Percentiles rank a stretch among this genome's conserved stretches.
phyloP scores from a whole-genome alignment of 1,284 basidiomycete species.

The Ceratobasidium sp. region DNA sequence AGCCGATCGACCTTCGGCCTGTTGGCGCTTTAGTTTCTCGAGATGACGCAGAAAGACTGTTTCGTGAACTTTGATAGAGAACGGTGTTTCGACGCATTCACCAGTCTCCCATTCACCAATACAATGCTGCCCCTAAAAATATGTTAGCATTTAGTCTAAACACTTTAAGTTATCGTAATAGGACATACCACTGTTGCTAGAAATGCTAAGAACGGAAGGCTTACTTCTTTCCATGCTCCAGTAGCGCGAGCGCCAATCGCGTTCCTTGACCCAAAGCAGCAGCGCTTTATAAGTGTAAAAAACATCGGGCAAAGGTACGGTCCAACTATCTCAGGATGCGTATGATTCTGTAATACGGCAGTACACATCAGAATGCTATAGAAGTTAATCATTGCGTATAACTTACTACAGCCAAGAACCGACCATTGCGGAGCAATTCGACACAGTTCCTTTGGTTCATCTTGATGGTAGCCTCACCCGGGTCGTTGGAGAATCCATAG shows the following conservation, averaged over 20 bases:
- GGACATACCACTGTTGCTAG: constrained; percentile 4
- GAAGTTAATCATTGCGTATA: no score
- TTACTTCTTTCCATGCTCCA: neutral
- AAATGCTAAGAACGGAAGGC: neutral
- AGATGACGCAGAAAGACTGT: neutral
- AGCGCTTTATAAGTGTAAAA: no score
- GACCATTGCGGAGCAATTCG: no score
- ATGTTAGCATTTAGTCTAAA: neutral
- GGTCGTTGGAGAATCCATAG: no score
- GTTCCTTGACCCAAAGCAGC: no score
- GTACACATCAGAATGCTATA: no score
- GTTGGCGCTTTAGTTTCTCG: neutral
- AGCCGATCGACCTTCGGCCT: neutral
- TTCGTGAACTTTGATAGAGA: neutral
- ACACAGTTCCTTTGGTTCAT: no score
- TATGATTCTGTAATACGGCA: no score
- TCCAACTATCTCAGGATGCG: no score
- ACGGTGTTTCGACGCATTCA: neutral
- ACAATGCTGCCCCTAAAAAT: neutral
- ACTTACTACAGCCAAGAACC: no score
- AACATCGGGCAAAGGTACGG: no score
- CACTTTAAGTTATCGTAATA: neutral
- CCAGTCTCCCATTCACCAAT: neutral
- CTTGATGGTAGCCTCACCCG: no score
- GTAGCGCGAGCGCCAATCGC: neutral